Evolutionary conservation across 2,329 filamentous ascomycete species (phyloP).

Genomic region (Xylaria sp.): DNA sequence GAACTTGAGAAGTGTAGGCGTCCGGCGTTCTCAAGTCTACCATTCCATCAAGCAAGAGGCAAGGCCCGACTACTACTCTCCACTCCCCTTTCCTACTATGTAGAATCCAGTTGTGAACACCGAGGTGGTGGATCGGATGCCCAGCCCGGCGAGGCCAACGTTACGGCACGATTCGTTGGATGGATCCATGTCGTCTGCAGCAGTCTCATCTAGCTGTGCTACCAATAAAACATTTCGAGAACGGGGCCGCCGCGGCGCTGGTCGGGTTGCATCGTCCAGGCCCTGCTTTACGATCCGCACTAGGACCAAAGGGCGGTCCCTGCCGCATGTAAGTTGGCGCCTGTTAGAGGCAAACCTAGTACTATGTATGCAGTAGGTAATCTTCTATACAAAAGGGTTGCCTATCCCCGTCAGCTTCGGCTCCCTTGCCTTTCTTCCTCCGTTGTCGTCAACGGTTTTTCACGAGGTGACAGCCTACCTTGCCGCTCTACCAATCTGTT

Average conservation of each 20-base stretch:
- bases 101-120: slow-evolving; percentile 19
- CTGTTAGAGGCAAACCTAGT: neutral
- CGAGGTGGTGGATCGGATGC: slow-evolving; percentile 12
- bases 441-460: neutral
- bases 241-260: slow-evolving; percentile 15
- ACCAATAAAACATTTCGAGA: slow-evolving; percentile 14
- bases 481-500: neutral
- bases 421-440: neutral
- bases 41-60: slow-evolving; percentile 12
- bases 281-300: slow-evolving; percentile 11
- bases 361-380: neutral
- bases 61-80: neutral
- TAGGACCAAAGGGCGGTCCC: neutral
- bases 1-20: neutral
- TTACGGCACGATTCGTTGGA: slow-evolving; percentile 11
- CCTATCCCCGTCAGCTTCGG: neutral
- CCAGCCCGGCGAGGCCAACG: slow-evolving; percentile 7
- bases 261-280: slow-evolving; percentile 16
- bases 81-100: slow-evolving; percentile 8
- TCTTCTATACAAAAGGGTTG: neutral
- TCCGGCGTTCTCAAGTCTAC: slow-evolving; percentile 12
- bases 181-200: slow-evolving; percentile 17
- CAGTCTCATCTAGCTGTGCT: slow-evolving; percentile 17
- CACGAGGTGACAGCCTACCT: neutral
- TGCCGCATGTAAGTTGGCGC: neutral